Evolutionary conservation across 768 basidiomycete species (phyloP), one percentile per base, ranked within the genome.

Genomic region (Pluteus cervinus): DNA sequence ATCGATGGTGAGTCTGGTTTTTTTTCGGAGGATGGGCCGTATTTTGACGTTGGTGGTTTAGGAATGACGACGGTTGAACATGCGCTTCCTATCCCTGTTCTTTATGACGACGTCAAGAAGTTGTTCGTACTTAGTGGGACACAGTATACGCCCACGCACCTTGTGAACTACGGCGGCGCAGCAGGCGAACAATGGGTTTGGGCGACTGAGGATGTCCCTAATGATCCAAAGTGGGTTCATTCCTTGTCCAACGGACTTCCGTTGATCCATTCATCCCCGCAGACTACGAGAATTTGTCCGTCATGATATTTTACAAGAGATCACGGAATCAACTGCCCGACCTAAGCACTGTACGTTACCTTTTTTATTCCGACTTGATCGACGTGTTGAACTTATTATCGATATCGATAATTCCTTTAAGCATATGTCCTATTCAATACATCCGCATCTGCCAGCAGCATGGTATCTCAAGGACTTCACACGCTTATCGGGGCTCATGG

Each of bases 51-150:
- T 22, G 24, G 23, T n/a, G 9, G 10, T 29, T 22, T 36, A 83
- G 81, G 81, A 12, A 85, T 84, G 82, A 83, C 83, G 2, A 84
- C 83, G 2, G 59, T 86, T 7, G 83, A 86, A 52, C 82, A 86
- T 46, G 65, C 81, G 15, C 53, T 86, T 25, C 84, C 84, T 4
- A 63, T 83, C 1, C 73, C 84, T 1, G 56, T 57, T 7, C 62
- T 86, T 3, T 85, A 77, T 46, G 81, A 84, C 15, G 84, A 85
- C 45, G 62, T 86, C 33, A 48, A 79, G 17, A 78, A 63, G 0
- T 61, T 86, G 9, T 86, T 67, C 48, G 73, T 75, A 3, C 38
- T 63, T 50, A 86, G 82, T 49, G 84, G 84, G 4, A 84, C 84
- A 9, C 81, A 77, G 9, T 64, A 72, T 18, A 84, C 83, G 0